Percentiles rank a stretch among this genome's conserved stretches.
phyloP scores from a whole-genome alignment of 2,329 filamentous ascomycete species.

The Cercospora citrullina region DNA sequence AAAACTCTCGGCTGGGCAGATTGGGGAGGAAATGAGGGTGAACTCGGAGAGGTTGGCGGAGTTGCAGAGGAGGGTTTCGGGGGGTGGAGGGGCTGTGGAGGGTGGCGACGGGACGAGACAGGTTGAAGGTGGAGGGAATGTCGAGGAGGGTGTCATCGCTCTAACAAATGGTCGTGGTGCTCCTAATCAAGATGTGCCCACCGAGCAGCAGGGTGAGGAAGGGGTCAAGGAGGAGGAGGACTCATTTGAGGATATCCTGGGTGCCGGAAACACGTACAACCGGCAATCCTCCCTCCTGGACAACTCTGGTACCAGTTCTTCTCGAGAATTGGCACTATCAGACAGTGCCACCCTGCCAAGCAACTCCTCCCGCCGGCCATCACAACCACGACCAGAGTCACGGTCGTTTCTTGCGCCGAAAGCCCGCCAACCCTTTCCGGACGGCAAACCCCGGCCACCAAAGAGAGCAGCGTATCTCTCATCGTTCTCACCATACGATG shows the following conservation, averaged over 20 bases:
- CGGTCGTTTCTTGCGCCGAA: background rate
- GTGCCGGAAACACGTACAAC: background rate
- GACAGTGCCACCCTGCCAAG: background rate
- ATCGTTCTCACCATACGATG: background rate
- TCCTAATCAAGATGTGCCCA: background rate
- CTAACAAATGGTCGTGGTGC: background rate
- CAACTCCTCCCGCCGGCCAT: background rate
- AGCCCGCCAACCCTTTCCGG: background rate
- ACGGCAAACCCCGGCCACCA: background rate
- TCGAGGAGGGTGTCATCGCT: background rate
- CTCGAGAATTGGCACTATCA: background rate
- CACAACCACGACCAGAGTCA: background rate
- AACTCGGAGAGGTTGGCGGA: background rate
- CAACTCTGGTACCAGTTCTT: background rate
- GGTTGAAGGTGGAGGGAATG: background rate
- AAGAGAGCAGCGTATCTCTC: background rate
- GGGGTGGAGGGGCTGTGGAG: background rate
- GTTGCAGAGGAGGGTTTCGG: background rate
- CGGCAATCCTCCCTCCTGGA: background rate
- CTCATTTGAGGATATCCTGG: background rate
- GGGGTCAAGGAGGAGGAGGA: background rate
- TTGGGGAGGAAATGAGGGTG: background rate
- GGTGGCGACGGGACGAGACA: background rate
- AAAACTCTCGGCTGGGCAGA: background rate
- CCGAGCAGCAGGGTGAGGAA: background rate